Evolutionary conservation across 495 filamentous ascomycete species (phyloP).

Genomic region (Pyrenopolyporus hunteri): DNA sequence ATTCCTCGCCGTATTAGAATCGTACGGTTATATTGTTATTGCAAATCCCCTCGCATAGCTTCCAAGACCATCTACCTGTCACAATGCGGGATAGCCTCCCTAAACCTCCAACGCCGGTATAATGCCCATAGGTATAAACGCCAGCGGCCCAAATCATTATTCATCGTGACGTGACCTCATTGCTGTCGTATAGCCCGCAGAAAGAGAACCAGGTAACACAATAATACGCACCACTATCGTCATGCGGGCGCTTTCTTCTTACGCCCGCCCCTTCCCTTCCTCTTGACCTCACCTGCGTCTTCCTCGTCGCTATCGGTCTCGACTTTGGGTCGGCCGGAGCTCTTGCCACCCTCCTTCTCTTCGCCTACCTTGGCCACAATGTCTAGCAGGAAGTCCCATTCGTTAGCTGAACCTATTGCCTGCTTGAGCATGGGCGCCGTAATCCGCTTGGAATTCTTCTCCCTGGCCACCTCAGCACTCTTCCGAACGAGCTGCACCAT

Average conservation of each 20-base stretch:
- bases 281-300: conserved; percentile 45
- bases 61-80: conserved; percentile 8
- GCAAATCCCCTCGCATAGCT: conserved; percentile 1
- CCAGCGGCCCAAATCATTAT: conserved; percentile 34
- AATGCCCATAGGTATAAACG: conserved; percentile 29
- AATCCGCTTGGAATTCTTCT: conserved; percentile 84
- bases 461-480: conserved; percentile 80
- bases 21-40: conserved; percentile 2
- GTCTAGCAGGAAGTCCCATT: conserved; percentile 91
- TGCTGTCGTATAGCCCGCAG: conserved; percentile 35
- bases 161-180: conserved; percentile 37
- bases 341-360: conserved; percentile 52
- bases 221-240: neutral
- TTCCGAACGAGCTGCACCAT: conserved; percentile 93
- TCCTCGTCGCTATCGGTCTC: conserved; percentile 57
- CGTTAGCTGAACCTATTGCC: conserved; percentile 81
- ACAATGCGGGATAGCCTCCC: conserved; percentile 23
- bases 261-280: conserved; percentile 49
- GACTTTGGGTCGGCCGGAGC: conserved; percentile 36
- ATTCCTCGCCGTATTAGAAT: conserved; percentile 18
- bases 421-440: conserved; percentile 89
- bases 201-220: conserved; percentile 20
- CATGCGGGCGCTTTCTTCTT: conserved; percentile 50
- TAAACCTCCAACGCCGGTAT: conserved; percentile 42
- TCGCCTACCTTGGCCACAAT: conserved; percentile 88